Percentiles rank a stretch among this genome's conserved stretches.
phyloP scores from a whole-genome alignment of 257 asterid genomes.

The Jacaranda mimosifolia region DNA sequence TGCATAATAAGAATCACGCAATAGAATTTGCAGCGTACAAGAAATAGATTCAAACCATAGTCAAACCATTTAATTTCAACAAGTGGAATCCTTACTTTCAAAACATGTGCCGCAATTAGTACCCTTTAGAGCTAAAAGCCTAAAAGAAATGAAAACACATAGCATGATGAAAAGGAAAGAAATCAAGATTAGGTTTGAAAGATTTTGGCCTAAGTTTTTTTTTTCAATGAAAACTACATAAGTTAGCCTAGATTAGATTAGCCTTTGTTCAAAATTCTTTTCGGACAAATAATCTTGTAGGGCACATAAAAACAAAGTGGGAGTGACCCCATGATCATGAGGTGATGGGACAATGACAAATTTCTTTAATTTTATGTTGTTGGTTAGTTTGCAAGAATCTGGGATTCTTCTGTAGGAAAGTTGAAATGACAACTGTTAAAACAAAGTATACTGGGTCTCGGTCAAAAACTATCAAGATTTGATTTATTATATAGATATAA shows the following conservation, averaged over 20 bases:
- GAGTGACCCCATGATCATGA: background rate
- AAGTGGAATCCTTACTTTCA: slow-evolving; percentile 5
- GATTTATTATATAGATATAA: too few species aligned
- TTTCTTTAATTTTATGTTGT: background rate
- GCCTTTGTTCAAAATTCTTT: slow-evolving; percentile 16
- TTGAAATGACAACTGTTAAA: slow-evolving; percentile 3
- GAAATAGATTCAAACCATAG: background rate
- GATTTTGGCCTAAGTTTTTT: slow-evolving; percentile 24
- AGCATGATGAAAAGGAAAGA: slow-evolving; percentile 21
- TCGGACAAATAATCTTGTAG: slow-evolving; percentile 23
- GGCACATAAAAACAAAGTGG: background rate
- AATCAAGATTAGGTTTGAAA: slow-evolving; percentile 26
- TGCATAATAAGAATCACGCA: background rate
- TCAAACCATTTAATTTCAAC: background rate
- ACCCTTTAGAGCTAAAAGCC: slow-evolving; percentile 28
- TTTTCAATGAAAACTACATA: background rate
- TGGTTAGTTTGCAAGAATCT: background rate
- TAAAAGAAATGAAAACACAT: slow-evolving; percentile 29
- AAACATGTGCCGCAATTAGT: slow-evolving; percentile 26
- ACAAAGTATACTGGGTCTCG: too few species aligned
- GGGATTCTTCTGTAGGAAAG: background rate
- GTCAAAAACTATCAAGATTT: too few species aligned
- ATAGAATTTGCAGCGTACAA: background rate
- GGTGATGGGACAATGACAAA: background rate
- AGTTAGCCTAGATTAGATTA: slow-evolving; percentile 19